Evolutionary conservation across 805 yeast species (phyloP), one percentile per base, ranked within the genome.

Genomic region (Sugiyamaella lignohabitans): DNA sequence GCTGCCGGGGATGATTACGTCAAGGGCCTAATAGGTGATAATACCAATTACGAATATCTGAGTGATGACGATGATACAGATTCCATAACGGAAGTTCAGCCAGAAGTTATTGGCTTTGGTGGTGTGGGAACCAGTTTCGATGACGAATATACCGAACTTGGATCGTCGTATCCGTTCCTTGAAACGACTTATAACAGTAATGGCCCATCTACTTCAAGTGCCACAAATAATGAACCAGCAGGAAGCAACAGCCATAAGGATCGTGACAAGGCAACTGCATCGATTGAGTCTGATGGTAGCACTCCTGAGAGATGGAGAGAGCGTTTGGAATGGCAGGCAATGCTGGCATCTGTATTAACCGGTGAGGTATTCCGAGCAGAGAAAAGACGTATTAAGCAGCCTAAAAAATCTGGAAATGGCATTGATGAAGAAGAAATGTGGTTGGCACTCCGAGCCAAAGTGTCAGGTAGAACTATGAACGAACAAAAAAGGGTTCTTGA

Each of bases 291-390:
- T 50, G 51, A 20, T 5, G 54, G 52, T 16, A 58, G 60, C 36
- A 58, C 54, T 24, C 60, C 64, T 1, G 65, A 66, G 19, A 57
- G 60, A 40, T 53, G 62, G 45, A 51, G 80, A 8, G 97, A 88
- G 60, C 73, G 98, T 42, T 69, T 89, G 10, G 96, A 88, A 65
- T 93, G 98, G 98, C 98, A 93, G 65, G 78, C 91, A 0, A 87
- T 93, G 95, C 72, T 93, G 42, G 76, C 85, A 8, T 76, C 88
- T 2, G 98, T 93, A 2, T 74, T 93, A 30, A 91, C 94, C 2
- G 98, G 98, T 55, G 98, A 93, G 64, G 95, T 93, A 45, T 88
- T 93, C 18, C 77, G 83, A 30, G 82, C 91, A 10, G 98, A 93
- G 59, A 93, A 91, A 65, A 55, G 65, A 29, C 60, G 71, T 20